Evolutionary conservation across 441 rosid species (phyloP), one percentile per base, ranked within the genome.

Genomic region (Pelargonium citronellum): DNA sequence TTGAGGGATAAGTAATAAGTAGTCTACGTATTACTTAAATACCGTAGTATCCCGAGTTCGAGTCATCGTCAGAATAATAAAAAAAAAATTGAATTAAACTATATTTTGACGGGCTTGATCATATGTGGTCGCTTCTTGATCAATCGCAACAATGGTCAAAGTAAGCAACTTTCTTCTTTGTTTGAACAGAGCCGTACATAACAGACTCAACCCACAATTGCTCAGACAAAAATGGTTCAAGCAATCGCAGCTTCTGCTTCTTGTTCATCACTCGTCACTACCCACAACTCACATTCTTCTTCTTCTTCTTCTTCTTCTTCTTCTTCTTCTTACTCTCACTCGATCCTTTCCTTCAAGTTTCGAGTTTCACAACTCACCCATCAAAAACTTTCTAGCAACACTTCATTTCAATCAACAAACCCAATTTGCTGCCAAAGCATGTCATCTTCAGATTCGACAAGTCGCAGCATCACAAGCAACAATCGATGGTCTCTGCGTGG

Each of bases 401-500:
- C 8, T 43, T 43, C 47, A 5, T 10, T 7, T 10, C 47, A 43
- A 43, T 55, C 62, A 55, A 55, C 17, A 16, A 55, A 55, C 22
- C 62, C 62, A 20, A 55, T 55, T 55, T 17, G 62, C 62, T 55
- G 24, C 22, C 69, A 41, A 53, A 62, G 13, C 64, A 12, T 41
- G 64, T 46, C 73, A 27, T 16, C 30, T 64, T 20, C 60, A 15
- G 22, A 49, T 8, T 1, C 30, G 73, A 41, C 43, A 44, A 66
- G 71, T 16, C 37, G 37, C 37, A 30, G 37, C 37, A 30, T 3
- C 37, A 30, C 37, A 30, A 60, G 4, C 71, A 12, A 70, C 24
- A 39, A 68, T 57, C 78, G 91, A 75, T 89, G 94, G 96, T 79
- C 81, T 75, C 95, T 87, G 70, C 74, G 46, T 3, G 90, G 87